Base-by-base conservation (phyloP, 768 basidiomycete species). In the Tulasnella sp. region DNA sequence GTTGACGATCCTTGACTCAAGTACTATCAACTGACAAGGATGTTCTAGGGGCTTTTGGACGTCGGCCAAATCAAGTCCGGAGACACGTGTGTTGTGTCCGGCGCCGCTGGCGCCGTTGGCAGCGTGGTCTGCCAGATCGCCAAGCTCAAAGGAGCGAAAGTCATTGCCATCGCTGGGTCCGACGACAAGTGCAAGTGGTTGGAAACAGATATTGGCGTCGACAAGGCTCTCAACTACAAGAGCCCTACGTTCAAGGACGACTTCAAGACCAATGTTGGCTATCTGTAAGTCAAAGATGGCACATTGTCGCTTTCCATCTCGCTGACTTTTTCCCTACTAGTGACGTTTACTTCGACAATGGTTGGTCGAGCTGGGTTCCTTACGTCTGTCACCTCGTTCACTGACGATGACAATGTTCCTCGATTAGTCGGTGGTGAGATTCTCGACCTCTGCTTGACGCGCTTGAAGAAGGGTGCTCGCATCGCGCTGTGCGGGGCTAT, bases 81-180 rank as follows among this genome's bases (percentile, higher is more conserved):
- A 14, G 94, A 98, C 74, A 91, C 86, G 0, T 86, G 96, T 65
- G 85, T 98, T 29, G 90, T 90, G 12, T 92, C 92, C 0, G 95
- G 94, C 22, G 95, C 95, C 1, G 95, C 96, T 9, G 95, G 95
- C 11, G 89, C 94, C 0, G 91, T 92, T 11, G 93, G 94, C n/a
- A 86, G 88, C 11, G 79, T 92, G 71, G 91, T 83, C 14, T 94
- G 93, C 80, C 94, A 95, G 75, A 83, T 95, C 22, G 94, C 90
- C 62, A 93, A 92, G 79, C 83, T 86, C 35, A 81, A 83, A 12
- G 93, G 90, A 17, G 91, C 91, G 64, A 89, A 85, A 71, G 95
- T 98, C 62, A 88, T 92, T 74, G 96, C 88, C 12, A 91, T 97
- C 76, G 94, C 94, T 0, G 95, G 96, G 32, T 87, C 87, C 0